phyloP scores from a whole-genome alignment of 495 filamentous ascomycete genomes.

The Ramalina intermedia region DNA sequence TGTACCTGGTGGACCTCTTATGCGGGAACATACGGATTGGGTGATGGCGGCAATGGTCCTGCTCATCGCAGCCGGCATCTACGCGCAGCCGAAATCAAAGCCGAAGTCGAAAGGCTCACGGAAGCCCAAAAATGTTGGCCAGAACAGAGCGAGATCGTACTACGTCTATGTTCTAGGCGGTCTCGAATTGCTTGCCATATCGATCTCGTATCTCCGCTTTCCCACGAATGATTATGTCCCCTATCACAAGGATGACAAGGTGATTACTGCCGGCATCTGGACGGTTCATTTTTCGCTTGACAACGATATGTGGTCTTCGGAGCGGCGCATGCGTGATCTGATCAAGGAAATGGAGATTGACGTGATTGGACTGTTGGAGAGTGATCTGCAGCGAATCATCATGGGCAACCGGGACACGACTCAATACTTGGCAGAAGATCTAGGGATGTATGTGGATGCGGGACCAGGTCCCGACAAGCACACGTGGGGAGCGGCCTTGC shows the following conservation, averaged over 20 bases:
- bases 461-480: constrained; percentile 98
- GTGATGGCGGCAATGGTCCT: constrained; percentile 79
- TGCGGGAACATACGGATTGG: constrained; percentile 92
- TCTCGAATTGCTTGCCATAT: constrained; percentile 66
- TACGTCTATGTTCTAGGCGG: constrained; percentile 57
- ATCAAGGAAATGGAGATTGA: constrained; percentile 91
- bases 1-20: constrained; percentile 87
- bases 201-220: constrained; percentile 83
- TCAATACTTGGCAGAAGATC: constrained; percentile 85
- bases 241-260: constrained; percentile 72
- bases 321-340: constrained; percentile 82
- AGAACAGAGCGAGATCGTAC: constrained; percentile 47
- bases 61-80: constrained; percentile 72
- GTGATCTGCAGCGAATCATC: constrained; percentile 92
- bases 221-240: constrained; percentile 83
- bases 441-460: constrained; percentile 97
- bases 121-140: constrained; percentile 26
- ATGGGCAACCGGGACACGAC: constrained; percentile 98
- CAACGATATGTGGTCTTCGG: constrained; percentile 98
- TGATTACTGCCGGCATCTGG: constrained; percentile 92
- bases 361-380: constrained; percentile 85
- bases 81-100: constrained; percentile 37
- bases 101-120: constrained; percentile 16
- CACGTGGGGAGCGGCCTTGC: constrained; percentile 86
- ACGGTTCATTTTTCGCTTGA: constrained; percentile 97